Evolutionary conservation across 2,329 filamentous ascomycete species (phyloP), one percentile per base, ranked within the genome.

Genomic region (Furcasterigmium furcatum): DNA sequence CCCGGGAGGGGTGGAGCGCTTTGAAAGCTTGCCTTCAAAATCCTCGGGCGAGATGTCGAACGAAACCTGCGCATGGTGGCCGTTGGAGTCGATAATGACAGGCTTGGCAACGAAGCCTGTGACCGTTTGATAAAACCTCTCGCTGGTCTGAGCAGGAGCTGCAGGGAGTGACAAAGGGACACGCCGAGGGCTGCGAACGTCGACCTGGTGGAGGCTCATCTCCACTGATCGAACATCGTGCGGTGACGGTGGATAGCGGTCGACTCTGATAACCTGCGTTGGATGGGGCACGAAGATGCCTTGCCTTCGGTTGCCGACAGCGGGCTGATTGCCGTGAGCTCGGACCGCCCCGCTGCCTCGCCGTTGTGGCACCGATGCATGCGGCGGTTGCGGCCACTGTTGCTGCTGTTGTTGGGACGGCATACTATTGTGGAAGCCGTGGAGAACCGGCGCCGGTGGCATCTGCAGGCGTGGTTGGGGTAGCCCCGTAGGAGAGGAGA

Each of bases 81-180:
- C 48, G n/a, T 4, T 61, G 63, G 2, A 70, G 64, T 29, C 46
- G 64, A 41, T 58, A 41, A 51, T 49, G 22, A 67, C 49, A 0
- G 85, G 85, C 2, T 54, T 51, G 7, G 79, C 55, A 2, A 70
- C 65, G 46, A 84, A 78, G 0, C 59, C 62, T 48, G 73, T 73
- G 16, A 87, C 64, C 41, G 73, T 77, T 50, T 85, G 80, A 55
- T 85, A 88, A 43, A 78, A 64, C 5, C 66, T 66, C 49, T 66
- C 65, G 34, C 8, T 19, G 4, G n/a, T 19, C 16, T 14, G 34
- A 18, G 2, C 8, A 10, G 34, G 6, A 18, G 34, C 9, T 6
- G 9, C n/a, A 1, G 40, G 34, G 16, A 50, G 13, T 9, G 50
- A 45, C 29, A 53, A 56, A 4, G 66, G 59, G n/a, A 67, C 55